Evolutionary conservation across 169 alveolate genomes (phyloP).

Genomic region (Neospora caninum): DNA sequence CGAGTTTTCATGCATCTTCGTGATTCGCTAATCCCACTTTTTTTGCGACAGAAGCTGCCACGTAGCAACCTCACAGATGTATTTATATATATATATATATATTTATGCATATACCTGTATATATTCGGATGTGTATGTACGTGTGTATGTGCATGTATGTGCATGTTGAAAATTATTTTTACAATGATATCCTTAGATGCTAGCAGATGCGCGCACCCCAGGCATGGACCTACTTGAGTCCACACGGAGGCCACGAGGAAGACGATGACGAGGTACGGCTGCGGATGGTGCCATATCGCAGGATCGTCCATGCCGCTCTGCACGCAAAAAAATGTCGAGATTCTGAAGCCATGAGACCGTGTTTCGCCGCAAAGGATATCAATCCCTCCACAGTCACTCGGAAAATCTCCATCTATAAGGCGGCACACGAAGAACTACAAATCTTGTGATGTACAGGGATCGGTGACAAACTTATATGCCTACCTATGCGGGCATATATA

Average conservation of each 20-base stretch:
- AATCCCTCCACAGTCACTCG: too few relatives aligned
- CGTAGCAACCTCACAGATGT: background rate
- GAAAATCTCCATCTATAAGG: too few relatives aligned
- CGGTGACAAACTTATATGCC: too few relatives aligned
- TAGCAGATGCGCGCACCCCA: too few relatives aligned
- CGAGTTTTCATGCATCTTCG: background rate
- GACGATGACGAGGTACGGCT: slow-evolving; percentile 80
- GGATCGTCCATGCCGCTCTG: slow-evolving; percentile 72
- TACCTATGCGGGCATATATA: too few relatives aligned
- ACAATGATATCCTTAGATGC: too few relatives aligned
- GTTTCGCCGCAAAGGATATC: background rate
- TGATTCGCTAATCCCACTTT: background rate
- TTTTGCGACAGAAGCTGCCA: background rate
- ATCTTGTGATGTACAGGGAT: too few relatives aligned
- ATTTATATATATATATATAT: background rate
- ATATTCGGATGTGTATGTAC: background rate
- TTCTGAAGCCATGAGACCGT: background rate
- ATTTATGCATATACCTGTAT: background rate
- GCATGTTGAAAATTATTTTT: too few relatives aligned
- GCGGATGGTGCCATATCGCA: slow-evolving; percentile 74
- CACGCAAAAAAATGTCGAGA: slow-evolving; percentile 3
- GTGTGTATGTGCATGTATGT: too few relatives aligned
- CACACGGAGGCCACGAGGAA: slow-evolving; percentile 80
- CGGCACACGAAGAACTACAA: too few relatives aligned
- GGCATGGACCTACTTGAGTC: slow-evolving; percentile 60